Percentiles rank a stretch among this genome's conserved stretches.
phyloP scores from a whole-genome alignment of 768 basidiomycete species.

The Russula sp. region DNA sequence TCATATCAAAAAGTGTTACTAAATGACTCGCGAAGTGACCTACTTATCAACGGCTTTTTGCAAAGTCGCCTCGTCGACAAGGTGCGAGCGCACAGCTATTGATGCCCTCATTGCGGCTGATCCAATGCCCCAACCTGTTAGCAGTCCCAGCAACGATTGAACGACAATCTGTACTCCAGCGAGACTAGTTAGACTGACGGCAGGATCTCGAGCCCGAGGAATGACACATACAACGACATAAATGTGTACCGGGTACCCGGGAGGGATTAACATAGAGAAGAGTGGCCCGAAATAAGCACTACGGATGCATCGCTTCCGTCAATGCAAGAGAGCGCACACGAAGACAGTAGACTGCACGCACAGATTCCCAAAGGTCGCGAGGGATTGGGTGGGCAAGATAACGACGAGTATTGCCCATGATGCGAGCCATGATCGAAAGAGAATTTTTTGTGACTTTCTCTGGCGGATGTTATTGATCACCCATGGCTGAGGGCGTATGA shows the following conservation, averaged over 20 bases:
- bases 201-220: slow-evolving; percentile 24
- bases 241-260: slow-evolving; percentile 14
- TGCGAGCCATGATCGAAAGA: slow-evolving; percentile 37
- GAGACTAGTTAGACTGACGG: slow-evolving; percentile 29
- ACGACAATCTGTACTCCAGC: background rate
- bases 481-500: slow-evolving; percentile 29
- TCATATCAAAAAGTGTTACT: background rate
- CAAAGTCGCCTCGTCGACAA: slow-evolving; percentile 25
- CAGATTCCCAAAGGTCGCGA: slow-evolving; percentile 35
- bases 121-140: slow-evolving; percentile 49
- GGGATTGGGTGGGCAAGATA: slow-evolving; percentile 33
- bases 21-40: background rate
- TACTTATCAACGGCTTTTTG: slow-evolving; percentile 23
- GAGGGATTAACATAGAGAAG: slow-evolving; percentile 9
- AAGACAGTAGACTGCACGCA: slow-evolving; percentile 25
- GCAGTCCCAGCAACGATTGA: slow-evolving; percentile 32
- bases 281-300: slow-evolving; percentile 12
- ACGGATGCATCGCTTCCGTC: background rate
- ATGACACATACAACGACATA: background rate
- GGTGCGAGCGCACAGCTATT: slow-evolving; percentile 33
- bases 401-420: slow-evolving; percentile 34
- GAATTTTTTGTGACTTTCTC: slow-evolving; percentile 30
- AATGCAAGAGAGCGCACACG: background rate
- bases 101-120: slow-evolving; percentile 47
- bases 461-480: slow-evolving; percentile 32